These are phyloP conservation scores for Fistulifera pelliculosa DNA, from an alignment of 108 stramenopile species.

Conservation along the genomic window DNA sequence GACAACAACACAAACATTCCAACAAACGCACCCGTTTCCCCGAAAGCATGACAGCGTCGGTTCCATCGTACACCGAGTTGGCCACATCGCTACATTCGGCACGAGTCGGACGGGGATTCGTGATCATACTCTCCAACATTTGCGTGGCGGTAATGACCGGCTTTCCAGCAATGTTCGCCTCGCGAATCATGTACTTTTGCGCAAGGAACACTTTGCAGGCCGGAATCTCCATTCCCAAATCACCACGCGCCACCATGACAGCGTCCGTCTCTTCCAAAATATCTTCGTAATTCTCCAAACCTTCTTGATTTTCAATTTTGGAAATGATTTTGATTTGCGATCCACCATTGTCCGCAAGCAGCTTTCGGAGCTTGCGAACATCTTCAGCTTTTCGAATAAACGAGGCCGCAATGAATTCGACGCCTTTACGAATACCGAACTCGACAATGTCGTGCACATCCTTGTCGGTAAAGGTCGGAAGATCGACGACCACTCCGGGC, in stretches of 20 bases:
- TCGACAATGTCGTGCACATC: conserved; percentile 82
- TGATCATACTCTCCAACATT: conserved; percentile 97
- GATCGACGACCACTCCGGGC: conserved; percentile 93
- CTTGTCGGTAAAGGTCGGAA: conserved; percentile 93
- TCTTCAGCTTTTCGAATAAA: conserved; percentile 94
- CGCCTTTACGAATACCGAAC: conserved; percentile 80
- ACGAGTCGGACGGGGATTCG: conserved; percentile 96
- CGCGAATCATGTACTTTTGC: conserved; percentile 95
- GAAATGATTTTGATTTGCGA: conserved; percentile 94
- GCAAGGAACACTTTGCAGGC: conserved; percentile 96
- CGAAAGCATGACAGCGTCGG: conserved; percentile 96
- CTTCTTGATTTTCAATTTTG: conserved; percentile 99
- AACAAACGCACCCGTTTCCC: conserved; percentile 68
- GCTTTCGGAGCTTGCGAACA: conserved; percentile 73
- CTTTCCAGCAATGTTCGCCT: conserved; percentile 92
- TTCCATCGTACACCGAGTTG: conserved; percentile 97
- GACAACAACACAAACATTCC: conserved; percentile 60
- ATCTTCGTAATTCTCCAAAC: conserved; percentile 93
- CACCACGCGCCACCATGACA: conserved; percentile 99
- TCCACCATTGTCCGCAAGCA: conserved; percentile 74
- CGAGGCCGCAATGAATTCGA: conserved; percentile 98
- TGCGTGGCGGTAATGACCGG: conserved; percentile 98
- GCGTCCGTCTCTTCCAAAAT: conserved; percentile 88
- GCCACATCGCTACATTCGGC: conserved; percentile 99
- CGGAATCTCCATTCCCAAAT: conserved; percentile 99